Evolutionary conservation across 2,329 filamentous ascomycete genomes (phyloP), one percentile per base, ranked within the genome.

Genomic region (Aspergillus quadrilineatus): DNA sequence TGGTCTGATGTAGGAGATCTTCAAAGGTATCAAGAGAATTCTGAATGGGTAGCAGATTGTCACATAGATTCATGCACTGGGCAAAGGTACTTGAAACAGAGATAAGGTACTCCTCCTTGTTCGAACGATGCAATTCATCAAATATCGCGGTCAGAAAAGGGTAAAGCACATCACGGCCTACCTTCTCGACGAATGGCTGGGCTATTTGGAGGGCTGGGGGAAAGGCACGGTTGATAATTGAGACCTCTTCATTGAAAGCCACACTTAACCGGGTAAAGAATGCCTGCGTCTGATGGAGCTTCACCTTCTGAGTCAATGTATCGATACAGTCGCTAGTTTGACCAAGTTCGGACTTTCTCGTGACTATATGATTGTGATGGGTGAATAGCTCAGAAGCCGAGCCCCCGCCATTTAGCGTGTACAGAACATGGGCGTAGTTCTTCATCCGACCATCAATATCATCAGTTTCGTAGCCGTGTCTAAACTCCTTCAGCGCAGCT

Each of bases 401-500:
- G 41, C 82, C 81, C 14, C 91, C 92, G 28, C 90, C 91, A 70
- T 96, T 95, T 44, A 99, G 79, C 1, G 84, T 83, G 56, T 89
- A 86, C 55, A 99, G 77, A 14, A 99, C 92, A 65, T 91, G 86
- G 2, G 92, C 92, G 73, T 96, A 97, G 67, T 89, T 85, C 64
- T 83, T 86, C 93, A 97, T 97, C 53, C 87, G 82, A 2, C 90
- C 92, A 62, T 96, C 89, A 53, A 95, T 86, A 71, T 99, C 93
- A 77, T 89, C 89, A 43, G 86, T 87, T 70, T 94, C 90, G 63
- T 95, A 96, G 4, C 91, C 94, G 68, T 94, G 89, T 73, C 95
- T 89, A 64, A 99, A 99, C 71, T 99, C 94, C 48, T 89, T 84
- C 50, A 97, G 77, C 3, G 95, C 92, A 3, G 92, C 92, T 55